Base-by-base conservation (phyloP, 2,329 filamentous ascomycete genomes). In the Fusarium sp. region DNA sequence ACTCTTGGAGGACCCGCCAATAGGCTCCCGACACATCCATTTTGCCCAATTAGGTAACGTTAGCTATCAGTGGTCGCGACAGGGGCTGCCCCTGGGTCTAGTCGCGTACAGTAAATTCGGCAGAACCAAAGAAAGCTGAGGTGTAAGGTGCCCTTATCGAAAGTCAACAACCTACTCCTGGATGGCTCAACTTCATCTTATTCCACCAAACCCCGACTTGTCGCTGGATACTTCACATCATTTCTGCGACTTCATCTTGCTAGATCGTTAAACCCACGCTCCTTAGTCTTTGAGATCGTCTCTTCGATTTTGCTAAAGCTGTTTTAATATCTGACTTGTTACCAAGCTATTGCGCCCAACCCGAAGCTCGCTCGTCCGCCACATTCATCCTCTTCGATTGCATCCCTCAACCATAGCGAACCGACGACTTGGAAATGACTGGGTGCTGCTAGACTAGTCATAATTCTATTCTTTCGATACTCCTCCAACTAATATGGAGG, bases 401-500 rank as follows among this genome's bases (percentile, higher is more conserved):
- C 51, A 47, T 55, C 51, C 53, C 26, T 47, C 45, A 48, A 33
- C 56, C 40, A 62, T 58, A 48, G 40, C 60, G 54, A 68, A 57
- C 48, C 65, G 56, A 62, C 54, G 48, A 60, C 59, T 67, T 74
- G 74, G 75, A 76, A 68, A 77, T 77, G 75, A 76, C 62, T 67
- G 62, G 44, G 55, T 64, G 63, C 50, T 65, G 50, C 62, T 75
- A 65, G 71, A 62, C 52, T 57, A 55, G 58, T 58, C 55, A 63
- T 54, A 59, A 50, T 55, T 52, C 59, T 65, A 55, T 61, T 58
- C 51, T 47, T 54, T 37, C 37, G 57, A 51, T 49, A 44, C 52
- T 60, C 55, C 52, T 59, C 60, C 65, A 65, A 66, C 75, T 75
- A 80, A 63, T 75, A 88, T 88, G 86, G 86, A 88, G 78, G 82